Base-by-base conservation (phyloP, 129 eudicot species). In the Mikania micrantha region DNA sequence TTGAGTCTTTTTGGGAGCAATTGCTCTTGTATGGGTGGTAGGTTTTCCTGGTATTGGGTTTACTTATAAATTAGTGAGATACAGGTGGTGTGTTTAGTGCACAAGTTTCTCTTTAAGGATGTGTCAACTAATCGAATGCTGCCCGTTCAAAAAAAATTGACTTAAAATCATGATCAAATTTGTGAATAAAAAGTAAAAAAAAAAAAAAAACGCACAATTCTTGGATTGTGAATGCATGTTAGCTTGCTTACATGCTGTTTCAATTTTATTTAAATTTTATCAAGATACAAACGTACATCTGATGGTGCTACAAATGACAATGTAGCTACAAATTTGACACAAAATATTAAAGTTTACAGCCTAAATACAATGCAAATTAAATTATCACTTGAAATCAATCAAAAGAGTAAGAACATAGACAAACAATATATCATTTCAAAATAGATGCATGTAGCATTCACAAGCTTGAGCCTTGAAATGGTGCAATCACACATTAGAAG, bases 401-500 rank as follows among this genome's bases (percentile, higher is more conserved):
- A 57, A 31, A 45, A 29, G 47, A 16, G 25, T 72, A 74, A 56
- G 31, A 74, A 58, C 67, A 57, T 54, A 66, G 66, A 74, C 36
- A 52, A 64, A 38, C 54, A 56, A 64, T 50, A 64, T 53, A 53
- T 39, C 47, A 65, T 22, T 28, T 7, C 13, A 3, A 69, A 66
- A 36, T 9, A 56, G 20, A 61, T 24, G 71, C 64, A 22, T 22
- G 50, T n/a, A n/a, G n/a, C n/a, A 22, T 50, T 28, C 63, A 7
- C 35, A 56, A 32, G 15, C 65, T 54, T 41, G 40, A 66, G 32
- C 38, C 47, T 48, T 17, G 9, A 38, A 50, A 25, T 39, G 72
- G 47, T 52, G 78, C 59, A 66, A 74, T 67, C 52, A 75, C 29
- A 75, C 79, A 39, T 75, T 75, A 27, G 74, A 16, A 60, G 80